Evolutionary conservation across 495 filamentous ascomycete genomes (phyloP), one percentile per base, ranked within the genome.

Genomic region (Penicillium soppii): DNA sequence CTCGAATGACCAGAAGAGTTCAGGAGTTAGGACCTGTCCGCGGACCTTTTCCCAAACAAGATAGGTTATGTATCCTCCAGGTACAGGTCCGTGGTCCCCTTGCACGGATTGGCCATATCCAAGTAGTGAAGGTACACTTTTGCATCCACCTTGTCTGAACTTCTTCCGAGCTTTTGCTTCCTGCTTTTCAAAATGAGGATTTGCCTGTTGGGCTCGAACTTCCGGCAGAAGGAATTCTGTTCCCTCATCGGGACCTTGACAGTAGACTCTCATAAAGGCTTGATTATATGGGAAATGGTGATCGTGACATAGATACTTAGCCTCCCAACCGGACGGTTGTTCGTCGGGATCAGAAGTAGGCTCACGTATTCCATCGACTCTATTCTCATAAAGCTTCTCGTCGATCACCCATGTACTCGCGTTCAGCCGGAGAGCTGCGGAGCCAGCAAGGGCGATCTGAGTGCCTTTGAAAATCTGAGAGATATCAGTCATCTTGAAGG

Each of bases 51-150:
- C 23, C 40, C 40, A 43, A 43, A 43, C 40, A 43, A 43, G 23
- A 43, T 43, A 23, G 40, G 40, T 43, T 43, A 43, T 27, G 15
- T 43, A 43, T 43, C 40, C 40, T 43, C 40, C 40, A 29, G 40
- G 40, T 26, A 43, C n/a, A 43, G 40, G 40, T 43, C 40, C 40
- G 13, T 27, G n/a, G 26, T 43, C 40, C 22, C 40, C 40, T 27
- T 43, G 40, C 40, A 19, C 25, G 23, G 40, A 43, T 43, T 43
- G 40, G 23, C 40, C 23, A 26, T 27, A 43, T 43, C 40, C 40
- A 43, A 43, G 40, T 43, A 43, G 40, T 43, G 40, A 23, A 43
- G 40, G 40, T 19, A 43, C 40, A 43, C 40, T 43, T 43, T 27
- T 26, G 15, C 40, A 43, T 43, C 40, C 40, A 27, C 40, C 40